Evolutionary conservation across 345 rosid species (phyloP), one percentile per base, ranked within the genome.

Genomic region (Ailanthus altissimus): DNA sequence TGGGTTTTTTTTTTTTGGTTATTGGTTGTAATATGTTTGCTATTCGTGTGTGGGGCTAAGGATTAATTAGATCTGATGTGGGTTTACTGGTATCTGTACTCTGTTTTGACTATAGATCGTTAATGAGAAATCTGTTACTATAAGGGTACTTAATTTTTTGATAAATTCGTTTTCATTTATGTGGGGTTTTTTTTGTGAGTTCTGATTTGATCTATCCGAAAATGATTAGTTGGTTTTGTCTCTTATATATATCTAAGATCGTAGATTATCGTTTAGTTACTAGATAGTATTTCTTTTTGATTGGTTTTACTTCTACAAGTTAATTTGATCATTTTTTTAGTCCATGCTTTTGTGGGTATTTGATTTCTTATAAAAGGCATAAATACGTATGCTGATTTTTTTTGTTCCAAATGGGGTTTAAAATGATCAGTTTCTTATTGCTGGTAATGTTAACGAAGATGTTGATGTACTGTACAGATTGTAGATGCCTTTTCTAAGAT

Each of bases 1-100:
- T 28, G 21, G 26, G 6, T 4, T 40, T 56, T 8, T 36, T 5
- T 4, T 40, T 56, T 8, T 36, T 72, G 10, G 12, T 28, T 21
- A 14, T 60, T 60, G 20, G 67, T 46, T 43, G 21, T n/a, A 20
- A 5, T 45, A 66, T n/a, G 45, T 18, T 4, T 50, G 58, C 21
- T 58, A 20, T 43, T 28, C 18, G 5, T 60, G 7, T 3, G 7
- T 61, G 12, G 43, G 16, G 60, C 57, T 54, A 23, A 54, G 32
- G 13, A 54, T 54, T 56, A 15, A 10, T 72, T 73, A 61, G 76
- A 46, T 73, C 68, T 73, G 46, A 60, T 50, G 43, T 73, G 69
- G 20, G 28, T 28, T 45, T 9, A 32, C 20, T 20, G 23, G 49
- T 15, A 5, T 43, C 18, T 47, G 38, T 46, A 73, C 77, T 73